Evolutionary conservation across 2,329 filamentous ascomycete genomes (phyloP), one percentile per base, ranked within the genome.

Genomic region (Penicillium sp.): DNA sequence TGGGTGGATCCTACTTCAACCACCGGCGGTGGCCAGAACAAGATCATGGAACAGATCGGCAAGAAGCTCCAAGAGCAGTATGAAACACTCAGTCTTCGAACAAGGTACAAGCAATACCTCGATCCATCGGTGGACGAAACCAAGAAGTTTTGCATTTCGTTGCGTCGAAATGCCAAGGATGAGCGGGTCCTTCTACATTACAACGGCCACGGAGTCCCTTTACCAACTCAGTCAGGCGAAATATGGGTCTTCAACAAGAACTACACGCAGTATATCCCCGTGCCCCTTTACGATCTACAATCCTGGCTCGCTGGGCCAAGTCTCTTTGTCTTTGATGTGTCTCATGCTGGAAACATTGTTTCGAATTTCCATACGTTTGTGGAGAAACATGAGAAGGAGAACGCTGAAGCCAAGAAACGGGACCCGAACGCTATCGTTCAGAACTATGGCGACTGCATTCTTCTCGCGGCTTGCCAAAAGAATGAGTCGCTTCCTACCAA

Each of bases 181-280:
- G 94, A 99, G 76, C 83, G 94, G 43, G 91, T 99, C 1, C 78
- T 99, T n/a, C 90, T 99, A 64, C 94, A 99, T 70, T 99, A 99
- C 79, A 99, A 99, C 65, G 94, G 94, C 13, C 94, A 99, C 71
- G 94, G 94, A 40, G 94, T 99, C 9, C 94, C 94, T 1, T 91
- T 97, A 66, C 94, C 94, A 3, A 99, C 94, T 0, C 86, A 89
- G 3, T 97, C 93, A 4, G 94, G 94, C 12, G 94, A 99, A 72
- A 96, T 99, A 17, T 99, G 94, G 94, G 95, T 97, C 4, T 99
- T 99, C 73, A 99, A 99, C 74, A 93, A 94, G 63, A 97, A 91
- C 61, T 99, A 97, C 70, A 99, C 94, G 0, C 94, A 99, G 73
- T 99, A 99, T 69, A 99, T 99, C 34, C 94, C 94, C 0, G 90